phyloP scores from a whole-genome alignment of 225 moss, liverwort and hornwort genomes.

The Bryum argenteum region DNA sequence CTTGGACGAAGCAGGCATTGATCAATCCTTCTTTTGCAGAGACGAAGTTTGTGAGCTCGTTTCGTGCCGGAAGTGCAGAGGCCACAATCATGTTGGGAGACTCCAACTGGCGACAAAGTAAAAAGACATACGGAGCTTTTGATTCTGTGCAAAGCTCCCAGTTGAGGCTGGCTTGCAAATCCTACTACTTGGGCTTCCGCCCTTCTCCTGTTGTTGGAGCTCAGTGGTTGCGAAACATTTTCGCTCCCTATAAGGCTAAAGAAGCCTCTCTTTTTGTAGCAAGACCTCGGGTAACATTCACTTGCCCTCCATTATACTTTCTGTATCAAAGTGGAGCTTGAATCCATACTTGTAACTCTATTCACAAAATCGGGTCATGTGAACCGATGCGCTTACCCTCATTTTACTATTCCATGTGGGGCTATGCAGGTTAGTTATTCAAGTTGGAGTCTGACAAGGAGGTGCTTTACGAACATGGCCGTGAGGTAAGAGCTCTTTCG shows the following conservation, averaged over 20 bases:
- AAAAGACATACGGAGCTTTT: conserved; percentile 42
- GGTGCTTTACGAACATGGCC: conserved; percentile 47
- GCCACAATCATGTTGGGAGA: conserved; percentile 37
- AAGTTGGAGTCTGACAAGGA: conserved; percentile 48
- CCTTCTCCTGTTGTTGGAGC: conserved; percentile 46
- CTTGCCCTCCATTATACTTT: conserved; percentile 27
- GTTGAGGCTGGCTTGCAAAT: conserved; percentile 56
- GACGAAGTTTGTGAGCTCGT: conserved; percentile 63
- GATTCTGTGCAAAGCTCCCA: conserved; percentile 40
- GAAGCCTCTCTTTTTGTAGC: conserved; percentile 42
- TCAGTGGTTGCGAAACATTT: conserved; percentile 40
- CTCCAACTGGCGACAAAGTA: conserved; percentile 39
- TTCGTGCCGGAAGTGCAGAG: conserved; percentile 36
- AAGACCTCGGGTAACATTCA: conserved; percentile 46
- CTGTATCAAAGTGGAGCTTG: background rate
- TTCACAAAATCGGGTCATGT: background rate
- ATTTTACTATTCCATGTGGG: conserved; percentile 6
- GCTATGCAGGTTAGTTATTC: conserved; percentile 51
- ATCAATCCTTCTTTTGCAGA: conserved; percentile 37
- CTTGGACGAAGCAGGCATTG: background rate
- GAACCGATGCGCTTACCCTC: background rate
- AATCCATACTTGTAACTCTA: background rate
- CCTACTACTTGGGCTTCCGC: conserved; percentile 46
- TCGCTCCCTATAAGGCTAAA: conserved; percentile 35
- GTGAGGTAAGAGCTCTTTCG: conserved; percentile 37